These are phyloP conservation scores for Aspergillus sclerotioniger DNA, from an alignment of 495 filamentous ascomycete genomes.

Conservation along the genomic window DNA sequence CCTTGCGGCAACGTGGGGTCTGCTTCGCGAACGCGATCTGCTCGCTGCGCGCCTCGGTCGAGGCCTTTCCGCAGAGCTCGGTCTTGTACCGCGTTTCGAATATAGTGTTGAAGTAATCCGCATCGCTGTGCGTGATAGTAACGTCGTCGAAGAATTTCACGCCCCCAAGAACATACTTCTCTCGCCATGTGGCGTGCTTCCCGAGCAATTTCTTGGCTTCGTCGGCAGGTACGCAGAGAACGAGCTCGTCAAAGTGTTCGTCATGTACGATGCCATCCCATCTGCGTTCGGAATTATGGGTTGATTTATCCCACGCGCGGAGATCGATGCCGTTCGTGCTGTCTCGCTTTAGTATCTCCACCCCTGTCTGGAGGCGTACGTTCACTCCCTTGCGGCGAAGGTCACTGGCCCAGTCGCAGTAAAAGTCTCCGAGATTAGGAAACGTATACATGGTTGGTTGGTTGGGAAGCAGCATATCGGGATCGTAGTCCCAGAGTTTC, in stretches of 20 bases:
- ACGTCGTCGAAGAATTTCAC: slow-evolving; percentile 82
- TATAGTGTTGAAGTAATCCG: slow-evolving; percentile 69
- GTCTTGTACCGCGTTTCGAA: slow-evolving; percentile 69
- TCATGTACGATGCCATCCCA: slow-evolving; percentile 10
- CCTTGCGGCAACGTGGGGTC: slow-evolving; percentile 28
- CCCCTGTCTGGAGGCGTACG: slow-evolving; percentile 61
- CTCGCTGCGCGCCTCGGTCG: slow-evolving; percentile 44
- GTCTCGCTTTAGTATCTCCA: slow-evolving; percentile 56
- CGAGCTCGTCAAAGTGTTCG: slow-evolving; percentile 67
- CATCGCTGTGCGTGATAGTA: slow-evolving; percentile 78
- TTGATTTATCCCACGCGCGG: background rate
- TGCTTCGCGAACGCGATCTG: slow-evolving; percentile 55
- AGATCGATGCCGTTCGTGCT: slow-evolving; percentile 54
- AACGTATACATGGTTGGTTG: slow-evolving; percentile 80
- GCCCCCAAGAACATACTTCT: slow-evolving; percentile 66
- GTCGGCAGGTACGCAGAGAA: slow-evolving; percentile 69
- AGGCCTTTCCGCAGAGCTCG: slow-evolving; percentile 48
- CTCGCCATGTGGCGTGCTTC: slow-evolving; percentile 59
- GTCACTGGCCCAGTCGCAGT: slow-evolving; percentile 63
- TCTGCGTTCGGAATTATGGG: slow-evolving; percentile 2
- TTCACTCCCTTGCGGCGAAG: slow-evolving; percentile 61
- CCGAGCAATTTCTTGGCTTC: slow-evolving; percentile 66
- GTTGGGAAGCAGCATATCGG: slow-evolving; percentile 66
- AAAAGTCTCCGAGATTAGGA: slow-evolving; percentile 70
- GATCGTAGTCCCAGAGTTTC: slow-evolving; percentile 72